Base-by-base conservation (phyloP, 1,139 yeast genomes). In the Fermentozyma sake region DNA sequence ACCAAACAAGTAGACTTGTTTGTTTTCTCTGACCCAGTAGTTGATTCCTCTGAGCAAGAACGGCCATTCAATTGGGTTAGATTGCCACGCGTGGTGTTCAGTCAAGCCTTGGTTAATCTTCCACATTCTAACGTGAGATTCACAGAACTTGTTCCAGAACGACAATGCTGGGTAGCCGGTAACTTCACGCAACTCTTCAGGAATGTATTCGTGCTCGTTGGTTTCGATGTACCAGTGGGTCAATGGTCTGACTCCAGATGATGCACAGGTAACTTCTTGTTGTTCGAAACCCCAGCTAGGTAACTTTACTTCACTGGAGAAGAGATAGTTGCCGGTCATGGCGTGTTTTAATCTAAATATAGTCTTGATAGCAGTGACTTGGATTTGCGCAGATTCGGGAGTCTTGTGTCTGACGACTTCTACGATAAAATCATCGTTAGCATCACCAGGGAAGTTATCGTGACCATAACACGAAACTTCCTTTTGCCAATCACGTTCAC, bases 251-350 rank as follows among this genome's bases (percentile, higher is more conserved):
- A 74, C 70, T 51, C 96, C 97, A 47, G 78, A 85, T 28, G 76
- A 66, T 28, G 96, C 93, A 58, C 96, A 76, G 7, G 96, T 79
- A 27, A 93, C 98, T 64, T 91, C 99, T 58, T 86, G 96, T 62
- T 93, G 98, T 44, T 82, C 93, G 48, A 82, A 87, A 3, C 91
- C 98, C 96, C 97, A 91, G 33, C 79, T 80, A 33, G 98, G 98
- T 43, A 91, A 74, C 57, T 84, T 85, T 28, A 76, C 80, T 38
- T 75, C 78, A 51, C 85, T 87, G 15, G 97, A 85, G 58, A 89
- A 91, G 47, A 93, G 67, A 49, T 82, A 80, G 59, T 95, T 78
- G 29, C 96, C 96, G 20, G 91, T 72, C 79, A 84, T 76, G 28
- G 93, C 87, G 52, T 93, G 98, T 55, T 76, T 79, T 41, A 93